These are phyloP conservation scores for Kurtzmaniella quercitrusa DNA, from an alignment of 1,139 yeast species.

Conservation along the genomic window DNA sequence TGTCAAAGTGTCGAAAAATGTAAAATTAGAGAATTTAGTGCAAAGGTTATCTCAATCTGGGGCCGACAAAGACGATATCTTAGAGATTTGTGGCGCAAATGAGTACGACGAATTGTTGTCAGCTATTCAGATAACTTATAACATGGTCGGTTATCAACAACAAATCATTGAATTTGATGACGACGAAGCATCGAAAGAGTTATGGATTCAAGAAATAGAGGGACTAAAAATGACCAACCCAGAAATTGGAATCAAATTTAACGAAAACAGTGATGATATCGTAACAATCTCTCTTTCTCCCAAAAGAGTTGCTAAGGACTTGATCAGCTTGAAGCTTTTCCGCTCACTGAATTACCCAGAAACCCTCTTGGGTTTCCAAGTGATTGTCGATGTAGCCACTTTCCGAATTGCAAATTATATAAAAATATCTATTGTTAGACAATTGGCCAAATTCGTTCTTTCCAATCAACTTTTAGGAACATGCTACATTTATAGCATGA, in stretches of 20 bases:
- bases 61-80: slow-evolving; percentile 59
- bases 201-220: slow-evolving; percentile 80
- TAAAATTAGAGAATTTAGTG: slow-evolving; percentile 38
- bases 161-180: slow-evolving; percentile 6
- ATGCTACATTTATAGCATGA: slow-evolving; percentile 58
- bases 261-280: slow-evolving; percentile 19
- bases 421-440: slow-evolving; percentile 57
- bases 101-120: slow-evolving; percentile 48
- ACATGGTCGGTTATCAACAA: slow-evolving; percentile 25
- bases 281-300: slow-evolving; percentile 31
- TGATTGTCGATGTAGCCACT: slow-evolving; percentile 43
- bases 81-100: slow-evolving; percentile 39
- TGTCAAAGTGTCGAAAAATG: slow-evolving; percentile 43
- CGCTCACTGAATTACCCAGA: slow-evolving; percentile 54
- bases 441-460: slow-evolving; percentile 37
- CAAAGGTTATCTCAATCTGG: slow-evolving; percentile 64
- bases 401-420: slow-evolving; percentile 69
- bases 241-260: slow-evolving; percentile 18
- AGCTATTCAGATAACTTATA: slow-evolving; percentile 46
- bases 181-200: slow-evolving; percentile 22
- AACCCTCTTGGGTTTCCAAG: slow-evolving; percentile 57
- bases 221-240: slow-evolving; percentile 58
- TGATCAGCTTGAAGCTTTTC: slow-evolving; percentile 48
- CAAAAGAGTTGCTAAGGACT: slow-evolving; percentile 22
- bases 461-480: slow-evolving; percentile 55